Conservation (phyloP, 352 stramenopile species). For the Globisporangium ultimum region DNA sequence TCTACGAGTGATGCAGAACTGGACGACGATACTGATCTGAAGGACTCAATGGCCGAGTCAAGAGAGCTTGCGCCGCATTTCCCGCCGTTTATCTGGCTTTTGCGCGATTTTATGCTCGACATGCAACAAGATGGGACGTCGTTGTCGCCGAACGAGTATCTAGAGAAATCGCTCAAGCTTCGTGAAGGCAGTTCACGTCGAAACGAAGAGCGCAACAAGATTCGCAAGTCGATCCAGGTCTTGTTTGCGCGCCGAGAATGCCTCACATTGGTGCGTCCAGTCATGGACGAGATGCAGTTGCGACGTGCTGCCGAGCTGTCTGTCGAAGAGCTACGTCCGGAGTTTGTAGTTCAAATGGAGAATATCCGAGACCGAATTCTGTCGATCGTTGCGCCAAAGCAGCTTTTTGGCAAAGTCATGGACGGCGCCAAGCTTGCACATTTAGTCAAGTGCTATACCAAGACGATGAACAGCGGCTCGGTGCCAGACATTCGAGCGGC, state of each 20-base stretch:
- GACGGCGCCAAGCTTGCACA: slow-evolving; percentile 61
- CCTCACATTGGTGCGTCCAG: slow-evolving; percentile 72
- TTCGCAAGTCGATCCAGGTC: slow-evolving; percentile 55
- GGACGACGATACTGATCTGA: slow-evolving; percentile 2
- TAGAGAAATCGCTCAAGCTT: slow-evolving; percentile 70
- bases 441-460: slow-evolving; percentile 62
- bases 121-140: slow-evolving; percentile 60
- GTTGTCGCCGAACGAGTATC: slow-evolving; percentile 68
- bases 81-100: slow-evolving; percentile 77
- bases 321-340: slow-evolving; percentile 56
- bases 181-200: slow-evolving; percentile 37
- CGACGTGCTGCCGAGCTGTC: slow-evolving; percentile 50
- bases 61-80: slow-evolving; percentile 69
- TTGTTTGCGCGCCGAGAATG: slow-evolving; percentile 76
- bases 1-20: slow-evolving; percentile 1
- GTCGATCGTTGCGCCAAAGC: slow-evolving; percentile 49
- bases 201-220: slow-evolving; percentile 71
- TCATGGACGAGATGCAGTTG: slow-evolving; percentile 62
- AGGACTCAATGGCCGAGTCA: slow-evolving; percentile 42
- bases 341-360: slow-evolving; percentile 76
- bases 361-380: slow-evolving; percentile 47
- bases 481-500: slow-evolving; percentile 82
- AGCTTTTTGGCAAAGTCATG: slow-evolving; percentile 62
- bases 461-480: slow-evolving; percentile 74
- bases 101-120: slow-evolving; percentile 82